These are phyloP conservation scores for Schizothecium vesticola DNA, from an alignment of 495 filamentous ascomycete species.

Conservation along the genomic window DNA sequence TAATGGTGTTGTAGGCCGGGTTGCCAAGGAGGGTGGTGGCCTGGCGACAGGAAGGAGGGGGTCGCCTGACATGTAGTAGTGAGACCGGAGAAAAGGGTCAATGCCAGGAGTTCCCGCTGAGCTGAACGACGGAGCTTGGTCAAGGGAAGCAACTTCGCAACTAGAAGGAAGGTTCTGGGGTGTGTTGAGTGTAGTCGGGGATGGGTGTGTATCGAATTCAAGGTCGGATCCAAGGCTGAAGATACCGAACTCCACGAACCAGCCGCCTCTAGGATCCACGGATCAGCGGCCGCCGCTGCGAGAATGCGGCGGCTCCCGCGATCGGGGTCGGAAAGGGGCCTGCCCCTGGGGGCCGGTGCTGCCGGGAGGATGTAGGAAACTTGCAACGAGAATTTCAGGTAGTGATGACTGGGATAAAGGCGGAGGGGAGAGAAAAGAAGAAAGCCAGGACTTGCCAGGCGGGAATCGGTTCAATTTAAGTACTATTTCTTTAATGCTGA, in stretches of 20 bases:
- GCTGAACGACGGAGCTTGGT: not conserved
- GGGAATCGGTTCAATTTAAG: too few relatives aligned
- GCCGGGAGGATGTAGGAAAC: too few relatives aligned
- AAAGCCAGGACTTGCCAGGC: too few relatives aligned
- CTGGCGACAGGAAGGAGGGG: not conserved
- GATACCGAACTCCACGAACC: not conserved
- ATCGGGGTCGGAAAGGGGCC: not conserved
- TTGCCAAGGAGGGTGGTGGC: not conserved
- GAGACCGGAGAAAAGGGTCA: not conserved
- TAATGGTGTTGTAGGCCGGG: not conserved
- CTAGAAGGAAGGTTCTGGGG: not conserved
- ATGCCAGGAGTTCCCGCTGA: not conserved
- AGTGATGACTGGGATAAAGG: not conserved
- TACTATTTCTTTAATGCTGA: too few relatives aligned
- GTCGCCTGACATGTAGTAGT: not conserved
- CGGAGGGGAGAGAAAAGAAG: too few relatives aligned
- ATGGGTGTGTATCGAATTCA: not conserved
- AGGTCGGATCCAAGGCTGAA: not conserved
- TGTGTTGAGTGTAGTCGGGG: not conserved
- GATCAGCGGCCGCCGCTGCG: not conserved
- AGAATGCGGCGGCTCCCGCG: not conserved
- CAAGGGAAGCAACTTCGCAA: not conserved
- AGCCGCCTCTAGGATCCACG: not conserved
- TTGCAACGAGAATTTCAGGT: not conserved
- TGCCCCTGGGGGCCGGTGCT: too few relatives aligned